Conservation (phyloP, 768 basidiomycete species). For the Dacryopinax spathularia region DNA sequence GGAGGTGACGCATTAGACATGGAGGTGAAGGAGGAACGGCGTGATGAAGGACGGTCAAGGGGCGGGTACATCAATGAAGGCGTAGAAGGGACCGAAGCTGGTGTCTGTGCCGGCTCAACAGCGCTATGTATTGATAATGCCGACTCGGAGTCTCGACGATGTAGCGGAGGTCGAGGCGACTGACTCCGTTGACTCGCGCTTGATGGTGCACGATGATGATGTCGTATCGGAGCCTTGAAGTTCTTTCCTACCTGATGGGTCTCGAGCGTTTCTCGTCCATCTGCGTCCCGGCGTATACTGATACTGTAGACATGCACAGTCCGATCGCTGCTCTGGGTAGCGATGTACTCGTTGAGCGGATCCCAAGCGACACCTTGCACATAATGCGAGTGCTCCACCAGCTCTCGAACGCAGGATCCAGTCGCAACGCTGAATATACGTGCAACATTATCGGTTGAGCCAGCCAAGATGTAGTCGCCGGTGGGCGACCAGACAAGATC, state of each 20-base stretch:
- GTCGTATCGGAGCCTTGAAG: constrained; percentile 55
- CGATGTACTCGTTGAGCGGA: constrained; percentile 90
- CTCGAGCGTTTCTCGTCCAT: constrained; percentile 69
- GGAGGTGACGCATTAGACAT: not conserved
- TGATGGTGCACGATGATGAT: constrained; percentile 23
- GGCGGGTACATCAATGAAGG: constrained; percentile 43
- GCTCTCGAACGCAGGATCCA: constrained; percentile 81
- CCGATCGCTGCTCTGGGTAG: constrained; percentile 94
- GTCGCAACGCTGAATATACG: constrained; percentile 53
- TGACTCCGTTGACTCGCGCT: constrained; percentile 29
- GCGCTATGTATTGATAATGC: constrained; percentile 25
- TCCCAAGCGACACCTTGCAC: constrained; percentile 99
- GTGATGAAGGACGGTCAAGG: constrained; percentile 6
- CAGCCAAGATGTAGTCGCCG: constrained; percentile 87
- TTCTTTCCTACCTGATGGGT: constrained; percentile 87
- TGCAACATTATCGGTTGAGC: constrained; percentile 91
- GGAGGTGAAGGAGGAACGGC: not conserved
- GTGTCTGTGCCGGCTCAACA: constrained; percentile 1
- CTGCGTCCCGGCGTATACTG: constrained; percentile 23
- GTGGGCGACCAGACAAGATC: constrained; percentile 96
- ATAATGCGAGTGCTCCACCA: constrained; percentile 88
- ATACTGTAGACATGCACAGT: constrained; percentile 87
- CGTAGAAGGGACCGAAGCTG: constrained; percentile 15
- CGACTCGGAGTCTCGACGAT: constrained; percentile 59
- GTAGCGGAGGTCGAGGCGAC: constrained; percentile 29